phyloP scores from a whole-genome alignment of 192 early-diverging fungal species.

The Thamnidium elegans region DNA sequence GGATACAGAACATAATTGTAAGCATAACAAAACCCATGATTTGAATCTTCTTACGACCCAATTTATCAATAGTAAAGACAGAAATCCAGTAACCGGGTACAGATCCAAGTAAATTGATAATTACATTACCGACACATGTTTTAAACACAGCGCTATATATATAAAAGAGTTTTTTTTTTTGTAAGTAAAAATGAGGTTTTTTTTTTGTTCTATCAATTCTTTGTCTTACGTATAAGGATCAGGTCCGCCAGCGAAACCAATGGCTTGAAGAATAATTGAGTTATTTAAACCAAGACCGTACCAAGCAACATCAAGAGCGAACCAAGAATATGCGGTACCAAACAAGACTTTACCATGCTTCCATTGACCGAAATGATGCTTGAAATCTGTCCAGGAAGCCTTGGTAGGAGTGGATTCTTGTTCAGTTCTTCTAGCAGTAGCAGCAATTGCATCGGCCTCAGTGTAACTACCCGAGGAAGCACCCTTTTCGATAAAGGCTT shows the following conservation, averaged over 20 bases:
- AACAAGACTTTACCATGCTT: constrained; percentile 76
- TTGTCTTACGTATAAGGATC: constrained; percentile 29
- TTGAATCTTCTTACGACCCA: constrained; percentile 94
- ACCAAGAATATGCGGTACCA: constrained; percentile 76
- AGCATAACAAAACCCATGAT: constrained; percentile 83
- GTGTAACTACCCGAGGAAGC: constrained; percentile 44
- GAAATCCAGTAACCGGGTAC: constrained; percentile 97
- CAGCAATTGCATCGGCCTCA: background rate
- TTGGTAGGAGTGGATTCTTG: constrained; percentile 22
- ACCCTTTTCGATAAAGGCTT: constrained; percentile 36
- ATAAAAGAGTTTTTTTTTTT: background rate
- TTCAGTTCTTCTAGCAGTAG: background rate
- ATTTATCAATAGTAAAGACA: constrained; percentile 82
- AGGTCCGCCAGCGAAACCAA: constrained; percentile 54
- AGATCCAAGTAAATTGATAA: constrained; percentile 80
- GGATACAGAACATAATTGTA: constrained; percentile 68
- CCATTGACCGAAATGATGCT: constrained; percentile 74
- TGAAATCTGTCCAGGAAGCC: constrained; percentile 55
- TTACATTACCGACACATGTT: constrained; percentile 85
- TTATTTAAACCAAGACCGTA: constrained; percentile 84
- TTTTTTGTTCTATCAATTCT: too few species aligned
- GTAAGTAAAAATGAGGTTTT: background rate
- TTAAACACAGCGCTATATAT: constrained; percentile 57
- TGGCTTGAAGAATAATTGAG: constrained; percentile 66
- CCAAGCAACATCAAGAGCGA: constrained; percentile 74